These are phyloP conservation scores for Orbilia ellipsospora DNA, from an alignment of 2,329 filamentous ascomycete species.

Conservation along the genomic window DNA sequence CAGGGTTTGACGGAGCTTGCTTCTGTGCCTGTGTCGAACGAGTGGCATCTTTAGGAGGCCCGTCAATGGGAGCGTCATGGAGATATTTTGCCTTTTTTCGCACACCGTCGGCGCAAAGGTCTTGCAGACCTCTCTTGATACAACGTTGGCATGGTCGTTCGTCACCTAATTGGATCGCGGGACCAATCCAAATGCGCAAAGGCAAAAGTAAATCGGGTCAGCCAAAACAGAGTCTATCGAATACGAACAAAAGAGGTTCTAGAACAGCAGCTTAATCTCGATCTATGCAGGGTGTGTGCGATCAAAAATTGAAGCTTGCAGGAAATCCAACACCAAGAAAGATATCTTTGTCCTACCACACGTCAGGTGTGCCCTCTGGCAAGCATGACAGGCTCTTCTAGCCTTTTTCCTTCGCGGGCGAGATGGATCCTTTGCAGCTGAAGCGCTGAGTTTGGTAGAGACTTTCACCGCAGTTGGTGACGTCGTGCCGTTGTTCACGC, in stretches of 20 bases:
- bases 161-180: conserved; percentile 73
- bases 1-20: conserved; percentile 39
- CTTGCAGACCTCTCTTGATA: conserved; percentile 90
- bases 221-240: conserved; percentile 24
- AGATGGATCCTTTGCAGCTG: conserved; percentile 81
- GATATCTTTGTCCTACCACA: conserved; percentile 79
- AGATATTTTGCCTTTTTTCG: conserved; percentile 99
- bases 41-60: conserved; percentile 62
- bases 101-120: conserved; percentile 93
- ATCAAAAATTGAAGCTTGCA: conserved; percentile 54
- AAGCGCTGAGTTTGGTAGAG: conserved; percentile 50
- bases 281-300: conserved; percentile 52
- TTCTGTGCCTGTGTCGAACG: conserved; percentile 52
- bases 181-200: conserved; percentile 26
- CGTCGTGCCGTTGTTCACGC: conserved; percentile 55
- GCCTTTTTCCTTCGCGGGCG: conserved; percentile 95
- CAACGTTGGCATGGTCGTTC: conserved; percentile 93
- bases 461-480: conserved; percentile 56
- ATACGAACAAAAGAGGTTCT: conserved; percentile 21
- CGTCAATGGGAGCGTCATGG: conserved; percentile 78
- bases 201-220: conserved; percentile 32
- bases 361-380: conserved; percentile 95
- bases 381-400: conserved; percentile 92
- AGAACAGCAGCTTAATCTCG: conserved; percentile 51
- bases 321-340: conserved; percentile 55